These are phyloP conservation scores for Solanum phureja DNA, from an alignment of 257 asterid genomes.

Conservation along the genomic window DNA sequence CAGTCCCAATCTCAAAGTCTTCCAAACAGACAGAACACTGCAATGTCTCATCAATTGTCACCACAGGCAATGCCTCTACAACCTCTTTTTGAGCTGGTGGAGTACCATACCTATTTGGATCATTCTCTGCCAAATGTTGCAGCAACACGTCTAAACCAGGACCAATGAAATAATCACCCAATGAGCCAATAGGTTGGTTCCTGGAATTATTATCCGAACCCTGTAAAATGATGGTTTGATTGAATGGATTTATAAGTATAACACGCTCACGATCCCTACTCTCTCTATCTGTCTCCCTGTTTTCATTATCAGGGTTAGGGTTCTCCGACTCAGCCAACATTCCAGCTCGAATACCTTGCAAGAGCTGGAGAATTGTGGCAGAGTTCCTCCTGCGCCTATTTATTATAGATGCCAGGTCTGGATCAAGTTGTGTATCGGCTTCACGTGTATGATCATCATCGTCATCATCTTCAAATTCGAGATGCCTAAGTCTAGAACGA, in stretches of 20 bases:
- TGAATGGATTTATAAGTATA: slow-evolving; percentile 60
- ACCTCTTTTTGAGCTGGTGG: slow-evolving; percentile 80
- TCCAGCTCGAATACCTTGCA: slow-evolving; percentile 59
- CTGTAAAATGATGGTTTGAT: slow-evolving; percentile 51
- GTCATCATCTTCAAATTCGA: slow-evolving; percentile 29
- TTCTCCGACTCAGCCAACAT: slow-evolving; percentile 31
- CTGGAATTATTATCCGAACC: slow-evolving; percentile 23
- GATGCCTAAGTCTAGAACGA: slow-evolving; percentile 28
- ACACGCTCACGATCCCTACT: slow-evolving; percentile 32
- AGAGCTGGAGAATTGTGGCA: slow-evolving; percentile 59
- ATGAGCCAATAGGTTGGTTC: slow-evolving; percentile 42
- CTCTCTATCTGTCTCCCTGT: slow-evolving; percentile 10
- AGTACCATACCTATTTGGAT: slow-evolving; percentile 66
- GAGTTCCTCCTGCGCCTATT: slow-evolving; percentile 59
- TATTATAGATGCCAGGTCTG: slow-evolving; percentile 40
- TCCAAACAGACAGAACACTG: slow-evolving; percentile 81
- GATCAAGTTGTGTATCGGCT: slow-evolving; percentile 33
- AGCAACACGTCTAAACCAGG: slow-evolving; percentile 68
- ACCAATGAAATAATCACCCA: slow-evolving; percentile 72
- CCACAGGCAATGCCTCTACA: slow-evolving; percentile 53
- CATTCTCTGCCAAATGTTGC: slow-evolving; percentile 81
- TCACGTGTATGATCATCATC: not conserved
- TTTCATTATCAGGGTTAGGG: slow-evolving; percentile 9
- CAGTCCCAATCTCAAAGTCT: slow-evolving; percentile 55
- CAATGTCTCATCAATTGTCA: slow-evolving; percentile 29